Conservation (phyloP, 805 yeast species). For the Wickerhamomyces chambardii region DNA sequence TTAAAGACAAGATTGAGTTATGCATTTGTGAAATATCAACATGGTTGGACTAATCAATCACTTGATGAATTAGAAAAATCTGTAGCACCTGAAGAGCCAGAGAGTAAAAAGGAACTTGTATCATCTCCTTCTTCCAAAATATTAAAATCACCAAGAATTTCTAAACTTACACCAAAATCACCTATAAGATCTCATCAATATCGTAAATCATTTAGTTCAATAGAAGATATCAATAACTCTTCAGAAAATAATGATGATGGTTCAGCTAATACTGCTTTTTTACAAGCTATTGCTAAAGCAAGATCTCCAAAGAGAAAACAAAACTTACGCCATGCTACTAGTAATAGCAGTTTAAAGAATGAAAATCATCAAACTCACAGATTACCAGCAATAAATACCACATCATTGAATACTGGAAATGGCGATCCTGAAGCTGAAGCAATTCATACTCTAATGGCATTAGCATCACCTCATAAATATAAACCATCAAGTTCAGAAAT, state of each 20-base stretch:
- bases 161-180: slow-evolving; percentile 2
- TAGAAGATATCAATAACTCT: slow-evolving; percentile 2
- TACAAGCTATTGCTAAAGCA: slow-evolving; percentile 25
- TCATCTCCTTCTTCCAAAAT: not conserved
- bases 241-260: slow-evolving; percentile 10
- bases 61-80: slow-evolving; percentile 18
- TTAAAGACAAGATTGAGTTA: slow-evolving; percentile 29
- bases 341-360: not conserved
- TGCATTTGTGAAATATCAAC: slow-evolving; percentile 29
- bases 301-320: slow-evolving; percentile 19
- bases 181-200: slow-evolving; percentile 4
- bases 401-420: slow-evolving; percentile 7
- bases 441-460: slow-evolving; percentile 30
- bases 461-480: slow-evolving; percentile 24
- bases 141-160: slow-evolving; percentile 4
- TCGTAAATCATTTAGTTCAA: slow-evolving; percentile 9
- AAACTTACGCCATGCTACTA: slow-evolving; percentile 1
- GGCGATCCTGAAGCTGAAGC: slow-evolving; percentile 28
- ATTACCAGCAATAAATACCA: slow-evolving; percentile 1
- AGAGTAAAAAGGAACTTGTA: slow-evolving; percentile 8
- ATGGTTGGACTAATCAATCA: slow-evolving; percentile 20
- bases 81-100: slow-evolving; percentile 1
- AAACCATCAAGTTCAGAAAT: no score
- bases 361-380: slow-evolving; percentile 6
- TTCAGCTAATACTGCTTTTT: slow-evolving; percentile 30